Percentiles rank a stretch among this genome's conserved stretches.
phyloP scores from a whole-genome alignment of 441 rosid species.

The Biscutella auriculata region DNA sequence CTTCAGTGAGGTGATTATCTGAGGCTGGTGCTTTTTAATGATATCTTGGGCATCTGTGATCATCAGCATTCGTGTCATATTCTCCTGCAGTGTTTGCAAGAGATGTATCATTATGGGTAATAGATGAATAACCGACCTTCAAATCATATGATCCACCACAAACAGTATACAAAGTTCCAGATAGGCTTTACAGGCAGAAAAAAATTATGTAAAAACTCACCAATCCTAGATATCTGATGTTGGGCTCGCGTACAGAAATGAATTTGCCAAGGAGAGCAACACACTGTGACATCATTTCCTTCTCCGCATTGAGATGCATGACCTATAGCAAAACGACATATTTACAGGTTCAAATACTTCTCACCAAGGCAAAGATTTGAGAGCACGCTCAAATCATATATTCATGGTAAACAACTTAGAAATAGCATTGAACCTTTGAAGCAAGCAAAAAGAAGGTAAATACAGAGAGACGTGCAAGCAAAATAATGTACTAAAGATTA shows the following conservation, averaged over 20 bases:
- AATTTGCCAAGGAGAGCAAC: constrained; percentile 97
- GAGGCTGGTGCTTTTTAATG: constrained; percentile 87
- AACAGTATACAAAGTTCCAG: neutral
- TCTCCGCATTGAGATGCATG: constrained; percentile 99
- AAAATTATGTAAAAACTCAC: no score
- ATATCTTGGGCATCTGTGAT: constrained; percentile 84
- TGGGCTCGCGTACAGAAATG: constrained; percentile 96
- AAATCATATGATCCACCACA: neutral
- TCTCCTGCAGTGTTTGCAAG: constrained; percentile 45
- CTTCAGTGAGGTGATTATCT: constrained; percentile 83
- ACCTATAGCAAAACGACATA: constrained; percentile 35
- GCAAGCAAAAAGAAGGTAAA: neutral
- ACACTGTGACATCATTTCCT: constrained; percentile 99
- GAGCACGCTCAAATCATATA: neutral
- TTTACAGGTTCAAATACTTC: neutral
- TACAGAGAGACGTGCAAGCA: neutral
- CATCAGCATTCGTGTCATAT: constrained; percentile 94
- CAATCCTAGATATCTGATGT: constrained; percentile 97
- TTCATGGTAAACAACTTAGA: neutral
- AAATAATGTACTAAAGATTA: neutral
- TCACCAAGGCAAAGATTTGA: neutral
- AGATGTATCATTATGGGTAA: neutral
- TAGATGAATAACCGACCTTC: neutral
- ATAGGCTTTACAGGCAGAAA: no score
- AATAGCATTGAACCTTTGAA: neutral